Base-by-base conservation (phyloP, 768 basidiomycete genomes). In the Phlegmacium glaucopus region DNA sequence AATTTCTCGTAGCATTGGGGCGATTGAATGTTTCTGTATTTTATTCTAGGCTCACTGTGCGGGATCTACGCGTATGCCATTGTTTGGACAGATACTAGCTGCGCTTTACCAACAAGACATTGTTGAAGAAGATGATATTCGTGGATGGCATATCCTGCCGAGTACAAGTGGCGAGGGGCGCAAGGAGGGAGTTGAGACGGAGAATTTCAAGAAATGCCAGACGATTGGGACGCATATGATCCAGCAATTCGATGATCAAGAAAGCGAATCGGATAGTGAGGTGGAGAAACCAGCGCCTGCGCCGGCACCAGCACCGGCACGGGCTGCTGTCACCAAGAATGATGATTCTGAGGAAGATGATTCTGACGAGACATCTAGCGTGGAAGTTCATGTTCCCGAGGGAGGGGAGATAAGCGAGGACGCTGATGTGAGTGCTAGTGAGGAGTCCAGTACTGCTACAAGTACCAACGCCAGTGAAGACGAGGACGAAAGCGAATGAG, bases 91-190 rank as follows among this genome's bases (percentile, higher is more conserved):
- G 58, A 79, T 95, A 47, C 78, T 98, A 17, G 86, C 86, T 26
- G 85, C 85, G 3, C 71, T 94, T 11, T 99, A 97, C 65, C 89
- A 95, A 60, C 76, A 78, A n/a, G 95, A 99, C 62, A 79, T 96
- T 38, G 83, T 96, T 2, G 89, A 90, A 41, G 93, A 94, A 58
- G 87, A 91, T 42, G 86, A 92, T 53, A 86, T 97, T 54, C 81
- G 90, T n/a, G 74, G 70, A 41, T 99, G 95, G 95, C 85, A 94
- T 64, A 70, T 63, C 44, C 73, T 69, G 42, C 75, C 79, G 17
- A 68, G 60, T 40, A 79, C 83, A 25, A 76, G 73, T 60, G 87
- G 77, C 27, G 72, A 71, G 43, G 78, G 71, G 7, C 53, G 71
- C 17, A 72, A 71, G 43, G 51, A 66, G 10, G 71, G 70, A 4